phyloP scores from a whole-genome alignment of 805 yeast species.

The Candida jianshihensis region DNA sequence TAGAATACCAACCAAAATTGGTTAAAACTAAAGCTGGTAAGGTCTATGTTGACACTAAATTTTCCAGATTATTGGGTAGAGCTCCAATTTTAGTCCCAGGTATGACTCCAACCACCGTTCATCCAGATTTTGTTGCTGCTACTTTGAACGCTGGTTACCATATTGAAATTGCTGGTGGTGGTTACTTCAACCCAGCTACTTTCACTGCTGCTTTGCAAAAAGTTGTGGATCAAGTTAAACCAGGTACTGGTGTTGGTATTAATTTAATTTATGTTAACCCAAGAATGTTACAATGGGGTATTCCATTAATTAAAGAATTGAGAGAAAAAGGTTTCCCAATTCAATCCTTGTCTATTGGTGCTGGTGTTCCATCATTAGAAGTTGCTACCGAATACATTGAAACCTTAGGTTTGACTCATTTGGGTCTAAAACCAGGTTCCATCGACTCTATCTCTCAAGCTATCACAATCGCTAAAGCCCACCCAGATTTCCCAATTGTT shows the following conservation, averaged over 20 bases:
- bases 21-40: constrained; percentile 68
- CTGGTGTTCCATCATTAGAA: constrained; percentile 98
- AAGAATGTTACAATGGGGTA: constrained; percentile 97
- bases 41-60: constrained; percentile 86
- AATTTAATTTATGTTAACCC: constrained; percentile 96
- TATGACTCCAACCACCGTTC: constrained; percentile 98
- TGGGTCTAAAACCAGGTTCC: constrained; percentile 97
- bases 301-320: constrained; percentile 85
- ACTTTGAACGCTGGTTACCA: constrained; percentile 95
- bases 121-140: constrained; percentile 90
- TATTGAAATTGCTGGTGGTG: constrained; percentile 98
- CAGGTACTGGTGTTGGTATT: constrained; percentile 87
- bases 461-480: constrained; percentile 87
- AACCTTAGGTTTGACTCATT: constrained; percentile 84
- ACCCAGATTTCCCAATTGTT: constrained; percentile 94
- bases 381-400: constrained; percentile 95
- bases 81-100: constrained; percentile 98
- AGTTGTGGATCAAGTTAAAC: constrained; percentile 60
- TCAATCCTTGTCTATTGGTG: constrained; percentile 95
- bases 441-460: constrained; percentile 85
- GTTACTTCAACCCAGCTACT: constrained; percentile 70
- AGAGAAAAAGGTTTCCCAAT: constrained; percentile 92
- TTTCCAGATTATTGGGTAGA: constrained; percentile 84
- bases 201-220: constrained; percentile 72
- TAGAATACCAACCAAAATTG: constrained; percentile 81